Base-by-base conservation (phyloP, 202 grass and related monocot species). In the Carex arenaria region DNA sequence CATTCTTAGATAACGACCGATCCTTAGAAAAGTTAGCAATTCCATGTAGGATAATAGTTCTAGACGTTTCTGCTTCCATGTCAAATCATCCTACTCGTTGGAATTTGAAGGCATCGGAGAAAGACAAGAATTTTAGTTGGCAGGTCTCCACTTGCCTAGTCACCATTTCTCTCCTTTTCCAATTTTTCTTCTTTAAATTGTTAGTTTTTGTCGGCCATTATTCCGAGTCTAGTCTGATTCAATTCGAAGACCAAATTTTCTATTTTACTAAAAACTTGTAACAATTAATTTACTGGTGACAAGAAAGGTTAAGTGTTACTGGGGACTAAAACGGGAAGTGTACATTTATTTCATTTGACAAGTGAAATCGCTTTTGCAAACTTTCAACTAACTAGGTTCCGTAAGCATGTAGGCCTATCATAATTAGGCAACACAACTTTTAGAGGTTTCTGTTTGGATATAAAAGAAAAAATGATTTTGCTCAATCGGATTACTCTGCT, bases 51-150 rank as follows among this genome's bases (percentile, higher is more conserved):
- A 85, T 32, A 13, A 1, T 10, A 53, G 11, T 66, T 85, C 55
- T 54, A 64, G 68, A 85, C 83, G 70, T 65, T 64, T 85, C 70
- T 66, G 38, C 22, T 85, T 85, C 61, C 45, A 52, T 31, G 83
- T 78, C 83, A 85, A 85, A 85, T 85, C 83, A 85, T 78, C 83
- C 83, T 64, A 66, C 71, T 78, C 56, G 78, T 78, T 64, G 51
- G 32, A 53, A 78, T 77, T 38, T 64, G 74, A 82, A 85, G 54
- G 47, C 13, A 19, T 66, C 53, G 7, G 45, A 85, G 15, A 66
- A 76, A 85, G 67, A 78, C 83, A 85, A 63, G 68, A 30, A 62
- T 78, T 84, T 76, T 85, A 47, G 67, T 63, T 85, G 67, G 83
- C 68, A 34, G 60, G 55, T 85, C 60, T n/a, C 32, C 28, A 85